Conservation (phyloP, 2,329 filamentous ascomycete species). For the Xylaria sp. region DNA sequence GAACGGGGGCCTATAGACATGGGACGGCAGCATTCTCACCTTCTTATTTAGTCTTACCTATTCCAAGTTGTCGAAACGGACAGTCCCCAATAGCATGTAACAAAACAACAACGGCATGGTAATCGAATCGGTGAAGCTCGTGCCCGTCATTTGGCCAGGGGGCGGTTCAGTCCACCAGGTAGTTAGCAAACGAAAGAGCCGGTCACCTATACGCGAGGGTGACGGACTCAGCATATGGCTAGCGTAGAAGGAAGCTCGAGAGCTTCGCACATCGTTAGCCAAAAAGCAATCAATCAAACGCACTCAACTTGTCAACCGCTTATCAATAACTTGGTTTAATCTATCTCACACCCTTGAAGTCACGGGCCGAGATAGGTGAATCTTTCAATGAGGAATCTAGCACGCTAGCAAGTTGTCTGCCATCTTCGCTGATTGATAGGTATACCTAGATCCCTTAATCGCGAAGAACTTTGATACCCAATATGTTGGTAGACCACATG, state of each 20-base stretch:
- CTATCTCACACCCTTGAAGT: neutral
- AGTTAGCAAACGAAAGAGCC: neutral
- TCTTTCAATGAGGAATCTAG: neutral
- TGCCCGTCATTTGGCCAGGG: neutral
- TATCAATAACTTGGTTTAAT: neutral
- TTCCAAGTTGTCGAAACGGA: neutral
- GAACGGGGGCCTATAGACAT: slow-evolving; percentile 14
- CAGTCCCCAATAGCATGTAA: slow-evolving; percentile 25
- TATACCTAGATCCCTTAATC: neutral
- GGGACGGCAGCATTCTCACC: neutral
- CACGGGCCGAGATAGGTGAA: neutral
- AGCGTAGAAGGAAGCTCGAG: neutral
- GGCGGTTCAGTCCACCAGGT: neutral
- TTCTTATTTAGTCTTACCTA: neutral
- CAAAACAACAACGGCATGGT: neutral
- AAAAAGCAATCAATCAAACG: neutral
- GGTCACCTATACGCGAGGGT: too few species aligned
- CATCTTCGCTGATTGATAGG: neutral
- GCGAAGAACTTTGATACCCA: neutral
- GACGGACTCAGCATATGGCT: neutral
- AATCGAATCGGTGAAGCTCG: neutral
- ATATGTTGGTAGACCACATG: neutral
- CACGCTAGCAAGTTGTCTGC: neutral
- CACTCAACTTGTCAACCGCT: neutral
- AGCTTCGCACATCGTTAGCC: neutral